Conservation (phyloP, 768 basidiomycete genomes). For the Sporobolomyces pararoseus region DNA sequence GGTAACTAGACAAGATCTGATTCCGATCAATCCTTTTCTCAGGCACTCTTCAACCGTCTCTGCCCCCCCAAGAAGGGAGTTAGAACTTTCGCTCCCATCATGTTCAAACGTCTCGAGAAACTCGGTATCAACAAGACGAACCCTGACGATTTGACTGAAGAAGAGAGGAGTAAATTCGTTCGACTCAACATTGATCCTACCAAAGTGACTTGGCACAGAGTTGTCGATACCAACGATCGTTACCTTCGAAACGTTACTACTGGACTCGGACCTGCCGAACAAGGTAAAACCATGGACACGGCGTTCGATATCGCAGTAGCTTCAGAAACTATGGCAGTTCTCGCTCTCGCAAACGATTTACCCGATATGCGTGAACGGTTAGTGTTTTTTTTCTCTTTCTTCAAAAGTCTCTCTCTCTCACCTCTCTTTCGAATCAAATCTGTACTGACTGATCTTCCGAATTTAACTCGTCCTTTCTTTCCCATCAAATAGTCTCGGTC, state of each 20-base stretch:
- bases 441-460: no score
- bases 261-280: constrained; percentile 83
- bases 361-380: constrained; percentile 80
- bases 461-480: not conserved
- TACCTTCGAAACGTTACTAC: constrained; percentile 91
- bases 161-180: constrained; percentile 84
- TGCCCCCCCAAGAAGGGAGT: constrained; percentile 90
- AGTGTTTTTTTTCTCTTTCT: not conserved
- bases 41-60: constrained; percentile 83
- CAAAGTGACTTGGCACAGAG: constrained; percentile 92
- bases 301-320: constrained; percentile 97
- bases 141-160: constrained; percentile 84
- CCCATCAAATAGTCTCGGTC: constrained; percentile 58
- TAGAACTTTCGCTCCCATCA: constrained; percentile 89
- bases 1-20: no score
- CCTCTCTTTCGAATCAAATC: not conserved
- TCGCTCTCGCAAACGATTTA: constrained; percentile 81
- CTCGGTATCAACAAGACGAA: constrained; percentile 91
- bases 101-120: constrained; percentile 92
- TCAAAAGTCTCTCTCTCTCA: no score
- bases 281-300: constrained; percentile 79
- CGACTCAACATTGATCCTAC: constrained; percentile 83
- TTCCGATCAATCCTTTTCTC: constrained; percentile 1
- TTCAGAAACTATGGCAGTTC: constrained; percentile 96
- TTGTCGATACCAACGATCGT: constrained; percentile 92